Evolutionary conservation across 768 basidiomycete genomes (phyloP), one percentile per base, ranked within the genome.

Genomic region (Russula foetens): DNA sequence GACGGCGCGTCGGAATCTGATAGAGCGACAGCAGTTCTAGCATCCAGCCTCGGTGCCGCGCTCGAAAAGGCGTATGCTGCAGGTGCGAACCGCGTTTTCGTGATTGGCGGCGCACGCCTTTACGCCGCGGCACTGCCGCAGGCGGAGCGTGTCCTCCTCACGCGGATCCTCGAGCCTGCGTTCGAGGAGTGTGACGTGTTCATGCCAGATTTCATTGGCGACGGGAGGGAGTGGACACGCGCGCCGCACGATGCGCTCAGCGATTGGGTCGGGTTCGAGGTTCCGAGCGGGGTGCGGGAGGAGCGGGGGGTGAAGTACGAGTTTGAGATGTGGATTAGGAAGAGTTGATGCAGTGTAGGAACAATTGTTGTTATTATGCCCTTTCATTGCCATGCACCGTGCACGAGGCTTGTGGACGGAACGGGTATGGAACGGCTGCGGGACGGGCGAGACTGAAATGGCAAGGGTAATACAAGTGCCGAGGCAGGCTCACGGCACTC

Each of bases 301-400:
- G 93, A 97, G 73, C 88, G 88, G 56, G 91, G 86, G 11, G 77
- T 92, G 47, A 77, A 80, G 65, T 99, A 95, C 71, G 89, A 91
- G 75, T 97, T 86, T 73, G 91, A 99, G 76, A 93, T 99, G 93
- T 99, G 96, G 96, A 79, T 84, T 52, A 80, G 82, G 43, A 50
- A 49, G 38, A 19, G 55, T 9, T 24, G 46, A 41, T 19, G 26
- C 21, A 24, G 19, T 4, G 12, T n/a, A n/a, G n/a, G n/a, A n/a
- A 21, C 9, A 29, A 31, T 54, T 54, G 11, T 46, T 71, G 69
- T 2, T 33, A 9, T 33, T 33, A 11, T 35, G 14, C 14, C 14
- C 14, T 11, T 35, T 56, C 33, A 60, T 58, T 71, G 69, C 53
- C 11, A 24, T 31, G 28, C 31, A 17, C 12, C 11, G 31, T 9